Conservation (phyloP, 2,329 filamentous ascomycete species). For the Zymoseptoria tritici region DNA sequence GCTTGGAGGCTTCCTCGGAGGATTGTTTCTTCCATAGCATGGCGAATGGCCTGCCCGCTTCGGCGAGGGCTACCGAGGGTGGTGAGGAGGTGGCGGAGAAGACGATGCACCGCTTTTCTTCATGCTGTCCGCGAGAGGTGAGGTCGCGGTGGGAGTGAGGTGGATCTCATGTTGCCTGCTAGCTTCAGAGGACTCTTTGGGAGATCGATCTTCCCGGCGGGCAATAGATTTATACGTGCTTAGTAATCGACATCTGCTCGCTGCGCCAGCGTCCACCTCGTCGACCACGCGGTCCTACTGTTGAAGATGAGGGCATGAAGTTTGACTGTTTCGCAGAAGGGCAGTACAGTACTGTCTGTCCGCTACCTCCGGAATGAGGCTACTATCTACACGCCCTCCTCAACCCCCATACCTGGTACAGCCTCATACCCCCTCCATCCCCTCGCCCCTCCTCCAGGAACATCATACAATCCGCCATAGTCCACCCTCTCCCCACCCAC, state of each 20-base stretch:
- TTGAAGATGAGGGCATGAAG: no score
- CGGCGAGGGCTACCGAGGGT: not conserved
- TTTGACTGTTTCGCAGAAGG: no score
- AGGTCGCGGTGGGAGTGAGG: not conserved
- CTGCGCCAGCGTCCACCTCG: no score
- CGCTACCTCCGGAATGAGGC: not conserved
- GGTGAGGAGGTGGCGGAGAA: not conserved
- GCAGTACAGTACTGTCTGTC: no score
- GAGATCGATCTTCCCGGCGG: no score
- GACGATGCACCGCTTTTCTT: not conserved
- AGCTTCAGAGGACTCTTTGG: not conserved
- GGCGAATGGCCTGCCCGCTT: not conserved
- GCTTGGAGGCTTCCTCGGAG: not conserved
- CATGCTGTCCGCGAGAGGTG: not conserved
- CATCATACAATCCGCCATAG: constrained; percentile 85
- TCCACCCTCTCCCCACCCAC: constrained; percentile 74
- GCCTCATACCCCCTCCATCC: constrained; percentile 49
- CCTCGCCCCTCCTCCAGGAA: constrained; percentile 61
- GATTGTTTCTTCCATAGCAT: not conserved
- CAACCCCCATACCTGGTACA: not conserved
- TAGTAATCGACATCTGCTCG: no score
- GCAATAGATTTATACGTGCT: not conserved
- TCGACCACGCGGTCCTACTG: no score
- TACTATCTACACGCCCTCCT: not conserved
- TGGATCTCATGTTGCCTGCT: not conserved